Percentiles rank a stretch among this genome's conserved stretches.
These are phyloP conservation scores for Neonectria punicea DNA, from an alignment of 2,329 filamentous ascomycete genomes.

Conservation along the genomic window DNA sequence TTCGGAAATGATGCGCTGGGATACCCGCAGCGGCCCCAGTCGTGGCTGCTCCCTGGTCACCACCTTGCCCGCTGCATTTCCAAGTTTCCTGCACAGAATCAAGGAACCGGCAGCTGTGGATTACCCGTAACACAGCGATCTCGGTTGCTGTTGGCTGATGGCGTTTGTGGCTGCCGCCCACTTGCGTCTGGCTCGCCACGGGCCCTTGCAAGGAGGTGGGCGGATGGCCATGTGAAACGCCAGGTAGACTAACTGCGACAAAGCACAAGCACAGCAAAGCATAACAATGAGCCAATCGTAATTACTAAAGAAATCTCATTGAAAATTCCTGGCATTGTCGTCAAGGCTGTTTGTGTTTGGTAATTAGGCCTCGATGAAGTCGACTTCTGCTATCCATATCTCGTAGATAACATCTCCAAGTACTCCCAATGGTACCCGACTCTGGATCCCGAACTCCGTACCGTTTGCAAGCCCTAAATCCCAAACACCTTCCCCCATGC, in stretches of 20 bases:
- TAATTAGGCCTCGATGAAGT: not conserved
- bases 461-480: not conserved
- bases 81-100: conserved; percentile 17
- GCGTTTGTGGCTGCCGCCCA: conserved; percentile 5
- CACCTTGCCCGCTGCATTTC: not conserved
- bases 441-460: conserved; percentile 1
- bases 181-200: conserved; percentile 11
- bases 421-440: not conserved
- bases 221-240: conserved; percentile 13
- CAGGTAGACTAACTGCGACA: conserved; percentile 3
- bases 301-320: not conserved
- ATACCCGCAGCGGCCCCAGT: not conserved
- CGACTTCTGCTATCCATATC: too few relatives aligned
- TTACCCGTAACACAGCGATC: not conserved
- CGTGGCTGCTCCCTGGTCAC: not conserved
- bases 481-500: conserved; percentile 18
- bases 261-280: not conserved
- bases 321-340: not conserved
- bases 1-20: conserved; percentile 12
- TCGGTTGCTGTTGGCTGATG: not conserved
- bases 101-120: conserved; percentile 18
- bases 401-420: not conserved
- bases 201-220: conserved; percentile 17
- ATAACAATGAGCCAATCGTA: not conserved
- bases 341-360: not conserved